Conservation (phyloP, 2,329 filamentous ascomycete genomes). For the Alternaria solani region DNA sequence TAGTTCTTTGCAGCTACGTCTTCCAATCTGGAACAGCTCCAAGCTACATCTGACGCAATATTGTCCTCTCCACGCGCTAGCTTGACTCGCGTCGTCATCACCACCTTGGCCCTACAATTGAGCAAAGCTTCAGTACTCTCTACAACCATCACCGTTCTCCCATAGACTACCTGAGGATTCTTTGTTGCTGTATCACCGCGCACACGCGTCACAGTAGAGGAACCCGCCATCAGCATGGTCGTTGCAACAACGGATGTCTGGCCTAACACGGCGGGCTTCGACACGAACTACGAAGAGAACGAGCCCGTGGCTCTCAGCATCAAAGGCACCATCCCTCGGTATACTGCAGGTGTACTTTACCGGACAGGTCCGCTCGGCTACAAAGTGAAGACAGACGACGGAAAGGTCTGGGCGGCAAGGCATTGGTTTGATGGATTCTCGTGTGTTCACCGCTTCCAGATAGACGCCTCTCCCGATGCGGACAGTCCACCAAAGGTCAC, state of each 20-base stretch:
- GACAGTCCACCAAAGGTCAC: slow-evolving; percentile 58
- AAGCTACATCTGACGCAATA: not conserved
- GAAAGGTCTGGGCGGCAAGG: slow-evolving; percentile 65
- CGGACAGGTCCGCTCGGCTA: slow-evolving; percentile 73
- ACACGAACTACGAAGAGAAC: slow-evolving; percentile 70
- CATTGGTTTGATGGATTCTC: slow-evolving; percentile 87
- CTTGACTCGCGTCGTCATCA: slow-evolving; percentile 1
- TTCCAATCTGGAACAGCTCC: not conserved
- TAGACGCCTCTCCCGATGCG: slow-evolving; percentile 56
- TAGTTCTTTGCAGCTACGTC: not conserved
- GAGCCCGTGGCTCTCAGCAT: slow-evolving; percentile 70
- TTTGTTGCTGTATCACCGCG: not conserved
- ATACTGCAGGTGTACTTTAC: slow-evolving; percentile 73
- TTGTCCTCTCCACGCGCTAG: not conserved
- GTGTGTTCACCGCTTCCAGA: slow-evolving; percentile 76
- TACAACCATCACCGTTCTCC: not conserved
- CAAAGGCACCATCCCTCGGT: slow-evolving; percentile 72
- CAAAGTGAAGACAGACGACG: slow-evolving; percentile 66
- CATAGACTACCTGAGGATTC: not conserved
- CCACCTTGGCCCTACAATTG: not conserved
- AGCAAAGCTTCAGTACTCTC: not conserved
- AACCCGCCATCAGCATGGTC: slow-evolving; percentile 1
- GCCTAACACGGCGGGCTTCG: slow-evolving; percentile 59
- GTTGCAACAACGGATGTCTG: slow-evolving; percentile 31
- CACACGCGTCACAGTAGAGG: not conserved